phyloP scores from a whole-genome alignment of 2,329 filamentous ascomycete species.

The Sclerotinia minor region DNA sequence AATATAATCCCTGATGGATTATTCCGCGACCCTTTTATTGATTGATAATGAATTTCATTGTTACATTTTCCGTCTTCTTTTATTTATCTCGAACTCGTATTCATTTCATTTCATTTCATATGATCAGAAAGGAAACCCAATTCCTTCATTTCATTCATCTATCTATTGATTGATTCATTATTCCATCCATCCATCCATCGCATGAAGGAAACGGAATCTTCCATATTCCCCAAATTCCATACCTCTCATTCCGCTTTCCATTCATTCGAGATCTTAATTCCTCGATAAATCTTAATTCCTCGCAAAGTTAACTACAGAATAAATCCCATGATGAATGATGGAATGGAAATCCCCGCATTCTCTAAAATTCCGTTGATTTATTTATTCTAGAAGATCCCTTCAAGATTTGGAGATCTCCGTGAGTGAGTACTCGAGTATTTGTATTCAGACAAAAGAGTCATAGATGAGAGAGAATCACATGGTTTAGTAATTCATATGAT shows the following conservation, averaged over 20 bases:
- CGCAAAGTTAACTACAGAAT: background rate
- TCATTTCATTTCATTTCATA: too few species aligned
- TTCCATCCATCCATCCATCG: background rate
- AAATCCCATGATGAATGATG: background rate
- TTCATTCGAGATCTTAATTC: background rate
- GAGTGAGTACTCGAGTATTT: too few species aligned
- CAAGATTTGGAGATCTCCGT: background rate
- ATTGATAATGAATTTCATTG: too few species aligned
- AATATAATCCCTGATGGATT: background rate
- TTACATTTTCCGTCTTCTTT: too few species aligned
- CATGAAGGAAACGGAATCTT: background rate
- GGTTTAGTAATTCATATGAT: background rate
- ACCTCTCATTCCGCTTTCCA: background rate
- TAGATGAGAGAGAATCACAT: background rate
- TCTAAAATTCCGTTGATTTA: background rate
- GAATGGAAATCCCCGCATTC: conserved; percentile 3
- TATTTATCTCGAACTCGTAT: too few species aligned
- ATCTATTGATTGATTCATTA: too few species aligned
- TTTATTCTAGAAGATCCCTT: conserved; percentile 2
- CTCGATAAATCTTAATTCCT: background rate
- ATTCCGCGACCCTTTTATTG: background rate
- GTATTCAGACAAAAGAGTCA: background rate
- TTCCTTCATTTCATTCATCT: background rate
- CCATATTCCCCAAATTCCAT: background rate
- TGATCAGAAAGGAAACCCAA: background rate